Base-by-base conservation (phyloP, 2,329 filamentous ascomycete species). In the Fusarium sp. region DNA sequence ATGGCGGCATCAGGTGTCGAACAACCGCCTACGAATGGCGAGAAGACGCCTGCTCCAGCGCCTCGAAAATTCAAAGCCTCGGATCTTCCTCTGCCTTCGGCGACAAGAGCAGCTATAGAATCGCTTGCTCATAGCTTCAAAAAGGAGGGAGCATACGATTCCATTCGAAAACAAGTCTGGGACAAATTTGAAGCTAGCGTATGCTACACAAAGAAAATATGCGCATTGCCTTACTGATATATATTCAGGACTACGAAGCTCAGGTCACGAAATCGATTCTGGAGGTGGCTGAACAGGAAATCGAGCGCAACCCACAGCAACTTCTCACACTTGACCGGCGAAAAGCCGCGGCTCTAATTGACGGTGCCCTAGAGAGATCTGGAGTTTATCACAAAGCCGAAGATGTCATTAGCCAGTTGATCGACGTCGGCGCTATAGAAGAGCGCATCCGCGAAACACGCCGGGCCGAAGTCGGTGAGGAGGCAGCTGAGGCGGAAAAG, bases 141-240 rank as follows among this genome's bases (percentile, higher is more conserved):
- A 80, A 95, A 94, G 81, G 93, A 93, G 79, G 93, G 93, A 64
- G 91, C 92, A 59, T 96, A 94, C 76, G 93, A 96, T 79, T 83
- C 86, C 16, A 87, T 94, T 68, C 89, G 92, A 65, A 94, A 93
- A 77, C 87, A 92, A 73, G 85, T 93, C 13, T 93, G 92, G 87
- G 88, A 92, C 44, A 89, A 92, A 60, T 93, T 93, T 71, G 88
- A 90, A 74, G 86, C 87, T 29, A 90, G 89, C 71, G 91, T 93
- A 85, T 18, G 68, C 54, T n/a, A 41, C 11, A 18, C 12, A 20
- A 29, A 20, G n/a, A 15, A 23, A 13, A 8, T 13, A 12, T 31
- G 15, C 60, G 86, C 58, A 46, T 29, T 39, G 37, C 20, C 26
- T 20, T 50, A 54, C 53, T 43, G 18, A 58, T 44, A 18, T 15